Evolutionary conservation across 805 yeast species (phyloP).

Genomic region (Cyberlindnera veronae): DNA sequence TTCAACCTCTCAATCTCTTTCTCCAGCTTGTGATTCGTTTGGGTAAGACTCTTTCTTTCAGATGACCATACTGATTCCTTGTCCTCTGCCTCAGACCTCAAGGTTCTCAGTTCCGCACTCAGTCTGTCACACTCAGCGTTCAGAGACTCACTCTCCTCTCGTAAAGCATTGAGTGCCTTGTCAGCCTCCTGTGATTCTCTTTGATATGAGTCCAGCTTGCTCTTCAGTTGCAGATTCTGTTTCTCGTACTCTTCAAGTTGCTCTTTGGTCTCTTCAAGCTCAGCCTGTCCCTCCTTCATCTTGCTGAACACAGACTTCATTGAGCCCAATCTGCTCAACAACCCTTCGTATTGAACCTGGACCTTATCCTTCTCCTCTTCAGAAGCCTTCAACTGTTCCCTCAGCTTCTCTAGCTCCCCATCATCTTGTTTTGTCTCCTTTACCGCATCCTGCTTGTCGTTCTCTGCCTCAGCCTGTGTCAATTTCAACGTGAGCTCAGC

Average conservation of each 20-base stretch:
- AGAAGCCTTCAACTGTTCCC: constrained; percentile 31
- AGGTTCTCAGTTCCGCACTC: constrained; percentile 35
- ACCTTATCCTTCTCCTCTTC: constrained; percentile 53
- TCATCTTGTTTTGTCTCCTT: constrained; percentile 3
- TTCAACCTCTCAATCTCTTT: constrained; percentile 30
- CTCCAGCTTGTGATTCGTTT: constrained; percentile 1
- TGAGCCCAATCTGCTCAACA: constrained; percentile 60
- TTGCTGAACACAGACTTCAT: constrained; percentile 72
- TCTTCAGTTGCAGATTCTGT: constrained; percentile 36
- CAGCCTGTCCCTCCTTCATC: constrained; percentile 67
- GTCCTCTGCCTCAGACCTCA: constrained; percentile 36
- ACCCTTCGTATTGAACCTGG: constrained; percentile 56
- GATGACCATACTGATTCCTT: constrained; percentile 5
- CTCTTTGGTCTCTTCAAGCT: constrained; percentile 52
- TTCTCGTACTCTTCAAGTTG: constrained; percentile 46
- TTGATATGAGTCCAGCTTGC: constrained; percentile 30
- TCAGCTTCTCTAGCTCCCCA: constrained; percentile 20
- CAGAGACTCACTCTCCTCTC: constrained; percentile 41
- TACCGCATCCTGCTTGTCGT: constrained; percentile 1
- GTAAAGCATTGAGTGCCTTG: constrained; percentile 34
- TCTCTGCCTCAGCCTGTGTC: neutral
- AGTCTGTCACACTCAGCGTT: constrained; percentile 54
- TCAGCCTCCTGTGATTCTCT: constrained; percentile 33
- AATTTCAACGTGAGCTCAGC: constrained; percentile 13
- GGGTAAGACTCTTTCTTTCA: constrained; percentile 3